These are phyloP conservation scores for Ochromonas danica DNA, from an alignment of 108 stramenopile species.

Conservation along the genomic window DNA sequence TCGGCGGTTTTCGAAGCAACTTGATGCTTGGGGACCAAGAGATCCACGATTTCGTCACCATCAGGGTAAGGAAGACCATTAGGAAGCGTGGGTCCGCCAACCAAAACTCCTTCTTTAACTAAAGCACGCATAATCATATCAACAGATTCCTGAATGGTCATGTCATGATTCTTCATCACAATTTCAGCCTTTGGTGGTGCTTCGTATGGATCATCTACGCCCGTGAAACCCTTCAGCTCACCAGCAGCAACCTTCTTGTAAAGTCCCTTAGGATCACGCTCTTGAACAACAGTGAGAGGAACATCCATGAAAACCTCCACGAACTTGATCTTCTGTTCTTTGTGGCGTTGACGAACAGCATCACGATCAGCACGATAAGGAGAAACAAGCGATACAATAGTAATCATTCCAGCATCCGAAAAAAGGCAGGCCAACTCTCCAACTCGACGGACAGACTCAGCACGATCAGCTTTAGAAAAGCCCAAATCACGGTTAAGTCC, in stretches of 20 bases:
- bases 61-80: constrained; percentile 91
- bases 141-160: constrained; percentile 84
- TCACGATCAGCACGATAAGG: constrained; percentile 92
- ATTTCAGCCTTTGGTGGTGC: constrained; percentile 63
- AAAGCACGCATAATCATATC: constrained; percentile 77
- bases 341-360: constrained; percentile 83
- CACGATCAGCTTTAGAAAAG: constrained; percentile 87
- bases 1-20: constrained; percentile 59
- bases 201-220: constrained; percentile 97
- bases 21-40: constrained; percentile 70
- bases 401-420: constrained; percentile 90
- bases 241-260: constrained; percentile 78
- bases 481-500: constrained; percentile 81
- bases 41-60: constrained; percentile 88
- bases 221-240: constrained; percentile 94
- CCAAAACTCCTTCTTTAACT: constrained; percentile 83
- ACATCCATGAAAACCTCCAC: constrained; percentile 98
- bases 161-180: constrained; percentile 11
- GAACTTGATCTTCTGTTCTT: constrained; percentile 93
- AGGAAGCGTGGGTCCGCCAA: constrained; percentile 75
- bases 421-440: constrained; percentile 94
- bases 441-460: constrained; percentile 87
- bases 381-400: constrained; percentile 86
- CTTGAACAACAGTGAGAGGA: constrained; percentile 80
- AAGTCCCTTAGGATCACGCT: constrained; percentile 80